Percentiles rank a stretch among this genome's conserved stretches.
These are phyloP conservation scores for Albifimbria verrucaria DNA, from an alignment of 2,329 filamentous ascomycete species.

Conservation along the genomic window DNA sequence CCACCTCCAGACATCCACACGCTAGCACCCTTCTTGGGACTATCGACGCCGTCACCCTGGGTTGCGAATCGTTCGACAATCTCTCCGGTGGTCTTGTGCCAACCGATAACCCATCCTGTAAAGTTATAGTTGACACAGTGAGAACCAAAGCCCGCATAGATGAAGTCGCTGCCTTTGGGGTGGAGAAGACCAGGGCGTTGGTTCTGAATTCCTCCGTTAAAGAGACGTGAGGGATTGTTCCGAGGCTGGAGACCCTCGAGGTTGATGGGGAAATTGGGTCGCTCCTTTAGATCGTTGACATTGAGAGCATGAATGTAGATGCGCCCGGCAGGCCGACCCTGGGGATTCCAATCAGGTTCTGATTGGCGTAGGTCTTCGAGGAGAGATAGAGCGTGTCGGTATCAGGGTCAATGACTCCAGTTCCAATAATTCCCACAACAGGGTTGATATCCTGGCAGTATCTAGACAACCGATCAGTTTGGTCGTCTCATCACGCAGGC, in stretches of 20 bases:
- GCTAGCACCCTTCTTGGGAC: not conserved
- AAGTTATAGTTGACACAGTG: slow-evolving; percentile 4
- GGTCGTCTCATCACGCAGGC: no score
- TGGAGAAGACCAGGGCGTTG: slow-evolving; percentile 2
- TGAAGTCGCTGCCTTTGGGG: not conserved
- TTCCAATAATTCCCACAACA: slow-evolving; percentile 1
- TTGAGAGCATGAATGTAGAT: slow-evolving; percentile 3
- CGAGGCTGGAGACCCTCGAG: not conserved
- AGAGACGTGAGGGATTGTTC: not conserved
- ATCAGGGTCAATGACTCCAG: slow-evolving; percentile 2
- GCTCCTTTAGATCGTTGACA: slow-evolving; percentile 1
- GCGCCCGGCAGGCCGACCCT: slow-evolving; percentile 2
- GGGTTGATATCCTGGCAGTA: slow-evolving; percentile 4
- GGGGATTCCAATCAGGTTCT: not conserved
- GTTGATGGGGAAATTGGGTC: slow-evolving; percentile 5
- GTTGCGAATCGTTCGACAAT: slow-evolving; percentile 3
- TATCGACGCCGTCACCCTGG: not conserved
- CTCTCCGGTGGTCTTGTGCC: slow-evolving; percentile 3
- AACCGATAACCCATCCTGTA: slow-evolving; percentile 1
- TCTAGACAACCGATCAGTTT: not conserved
- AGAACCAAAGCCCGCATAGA: slow-evolving; percentile 1
- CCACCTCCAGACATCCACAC: slow-evolving; percentile 3
- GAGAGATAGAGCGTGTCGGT: slow-evolving; percentile 2
- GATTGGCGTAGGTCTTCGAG: slow-evolving; percentile 1
- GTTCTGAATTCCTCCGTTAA: slow-evolving; percentile 3